A percentile compares a stretch with the other conserved stretches of the same genome.
phyloP scores from a whole-genome alignment of 768 basidiomycete genomes.

The Pholiota microspora region DNA sequence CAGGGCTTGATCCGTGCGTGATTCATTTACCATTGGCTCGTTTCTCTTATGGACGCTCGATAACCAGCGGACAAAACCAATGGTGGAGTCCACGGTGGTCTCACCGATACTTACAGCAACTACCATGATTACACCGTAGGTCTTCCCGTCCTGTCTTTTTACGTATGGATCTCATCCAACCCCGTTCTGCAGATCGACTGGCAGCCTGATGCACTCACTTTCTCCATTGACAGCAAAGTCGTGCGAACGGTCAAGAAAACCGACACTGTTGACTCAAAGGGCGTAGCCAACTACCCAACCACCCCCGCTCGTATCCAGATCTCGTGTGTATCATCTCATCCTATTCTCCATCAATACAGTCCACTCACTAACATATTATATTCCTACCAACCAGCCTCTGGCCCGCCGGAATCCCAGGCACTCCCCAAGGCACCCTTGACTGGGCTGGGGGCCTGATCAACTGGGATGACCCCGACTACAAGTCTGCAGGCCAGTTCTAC shows the following conservation, averaged over 20 bases:
- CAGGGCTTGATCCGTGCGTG: conserved; percentile 64
- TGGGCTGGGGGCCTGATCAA: conserved; percentile 86
- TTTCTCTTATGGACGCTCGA: neutral
- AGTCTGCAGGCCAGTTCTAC: conserved; percentile 72
- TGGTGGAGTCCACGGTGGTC: conserved; percentile 44
- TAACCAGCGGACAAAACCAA: conserved; percentile 38
- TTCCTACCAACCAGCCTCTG: conserved; percentile 60
- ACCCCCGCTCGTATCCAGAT: conserved; percentile 83
- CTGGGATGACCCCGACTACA: conserved; percentile 79
- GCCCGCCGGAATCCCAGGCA: conserved; percentile 72
- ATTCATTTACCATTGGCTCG: neutral
- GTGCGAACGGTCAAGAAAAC: conserved; percentile 67
- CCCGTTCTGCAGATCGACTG: conserved; percentile 66
- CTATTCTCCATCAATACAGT: neutral
- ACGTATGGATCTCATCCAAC: neutral
- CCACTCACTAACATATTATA: conserved; percentile 12
- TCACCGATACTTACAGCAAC: conserved; percentile 63
- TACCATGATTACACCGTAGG: conserved; percentile 78
- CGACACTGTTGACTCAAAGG: conserved; percentile 54
- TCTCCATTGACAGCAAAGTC: conserved; percentile 65
- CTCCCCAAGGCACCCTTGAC: conserved; percentile 64
- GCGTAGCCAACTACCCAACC: conserved; percentile 63
- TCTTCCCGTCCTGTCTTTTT: conserved; percentile 6
- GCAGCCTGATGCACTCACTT: conserved; percentile 65
- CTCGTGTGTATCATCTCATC: conserved; percentile 47